Base-by-base conservation (phyloP, 1,139 yeast genomes). In the Yamadazyma epiphylla region DNA sequence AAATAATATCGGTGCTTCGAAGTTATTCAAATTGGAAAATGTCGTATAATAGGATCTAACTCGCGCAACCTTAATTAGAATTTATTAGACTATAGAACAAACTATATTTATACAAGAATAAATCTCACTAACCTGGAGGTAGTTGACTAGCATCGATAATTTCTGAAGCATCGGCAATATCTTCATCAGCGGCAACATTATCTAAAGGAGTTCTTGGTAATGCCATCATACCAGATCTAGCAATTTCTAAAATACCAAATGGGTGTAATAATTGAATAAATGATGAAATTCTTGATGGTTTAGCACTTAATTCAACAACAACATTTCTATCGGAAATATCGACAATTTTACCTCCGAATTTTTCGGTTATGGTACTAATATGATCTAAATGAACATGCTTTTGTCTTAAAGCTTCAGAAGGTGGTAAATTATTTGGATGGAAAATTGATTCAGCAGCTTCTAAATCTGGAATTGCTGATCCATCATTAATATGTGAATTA, bases 161-260 rank as follows among this genome's bases (percentile, higher is more conserved):
- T 38, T 81, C 86, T 29, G 80, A 75, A 26, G 85, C 86, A 38
- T 74, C 77, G 42, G 71, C 69, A 16, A 65, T 60, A 11, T 69
- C 75, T 16, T 64, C 74, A 28, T 70, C 74, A 24, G 58, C 67
- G 25, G 43, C 49, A 19, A 60, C 58, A 36, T 70, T 73, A 35
- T 74, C 80, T 49, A 87, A 66, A 29, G 96, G 96, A 30, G 97
- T 87, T 73, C 97, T 80, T 53, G 97, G 95, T 51, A 91, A 72
- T 7, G 97, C 98, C 88, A 91, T 87, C 95, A 89, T 87, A 63
- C 98, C 98, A 15, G 95, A 83, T 64, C 98, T 79, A 28, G 97
- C 96, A 48, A 91, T 83, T 64, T 91, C 98, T 56, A 91, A 73
- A 37, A 91, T 81, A 49, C 98, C 98, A 55, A 91, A 91, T 29